phyloP scores from a whole-genome alignment of 495 filamentous ascomycete genomes.

The Bryoglossum gracile region DNA sequence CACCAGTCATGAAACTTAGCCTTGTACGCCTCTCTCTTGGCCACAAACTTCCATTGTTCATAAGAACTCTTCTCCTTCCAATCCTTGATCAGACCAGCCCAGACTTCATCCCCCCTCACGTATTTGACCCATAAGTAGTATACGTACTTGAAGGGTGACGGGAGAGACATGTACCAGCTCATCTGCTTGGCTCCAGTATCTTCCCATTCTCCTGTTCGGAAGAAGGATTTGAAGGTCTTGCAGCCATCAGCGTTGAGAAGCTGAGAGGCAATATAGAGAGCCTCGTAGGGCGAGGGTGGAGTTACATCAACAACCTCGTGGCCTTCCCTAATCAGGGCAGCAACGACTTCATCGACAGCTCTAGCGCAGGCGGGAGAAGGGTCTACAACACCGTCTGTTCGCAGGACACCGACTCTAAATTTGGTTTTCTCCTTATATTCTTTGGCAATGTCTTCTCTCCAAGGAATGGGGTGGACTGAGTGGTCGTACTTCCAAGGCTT shows the following conservation, averaged over 20 bases:
- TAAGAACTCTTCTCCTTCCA: conserved; percentile 64
- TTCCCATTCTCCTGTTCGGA: conserved; percentile 69
- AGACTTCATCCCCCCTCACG: conserved; percentile 63
- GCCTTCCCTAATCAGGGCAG: conserved; percentile 59
- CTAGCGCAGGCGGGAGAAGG: conserved; percentile 78
- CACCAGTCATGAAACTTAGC: conserved; percentile 78
- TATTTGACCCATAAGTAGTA: conserved; percentile 87
- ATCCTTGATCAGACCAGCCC: conserved; percentile 66
- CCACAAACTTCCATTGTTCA: conserved; percentile 77
- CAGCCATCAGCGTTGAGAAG: conserved; percentile 86
- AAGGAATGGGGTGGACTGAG: conserved; percentile 74
- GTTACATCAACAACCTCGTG: conserved; percentile 71
- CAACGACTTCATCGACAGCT: conserved; percentile 62
- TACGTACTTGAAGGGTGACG: conserved; percentile 69
- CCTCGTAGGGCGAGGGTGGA: conserved; percentile 63
- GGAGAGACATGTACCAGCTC: conserved; percentile 61
- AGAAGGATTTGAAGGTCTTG: conserved; percentile 68
- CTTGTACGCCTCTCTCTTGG: conserved; percentile 68
- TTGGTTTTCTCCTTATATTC: conserved; percentile 52
- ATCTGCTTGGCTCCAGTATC: conserved; percentile 76
- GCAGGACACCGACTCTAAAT: conserved; percentile 70
- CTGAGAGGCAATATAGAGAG: conserved; percentile 70
- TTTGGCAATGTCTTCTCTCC: conserved; percentile 55
- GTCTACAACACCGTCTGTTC: conserved; percentile 78
- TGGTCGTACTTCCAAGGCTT: conserved; percentile 90